Base-by-base conservation (phyloP, 208 protist species). In the Porcisia hertigi region DNA sequence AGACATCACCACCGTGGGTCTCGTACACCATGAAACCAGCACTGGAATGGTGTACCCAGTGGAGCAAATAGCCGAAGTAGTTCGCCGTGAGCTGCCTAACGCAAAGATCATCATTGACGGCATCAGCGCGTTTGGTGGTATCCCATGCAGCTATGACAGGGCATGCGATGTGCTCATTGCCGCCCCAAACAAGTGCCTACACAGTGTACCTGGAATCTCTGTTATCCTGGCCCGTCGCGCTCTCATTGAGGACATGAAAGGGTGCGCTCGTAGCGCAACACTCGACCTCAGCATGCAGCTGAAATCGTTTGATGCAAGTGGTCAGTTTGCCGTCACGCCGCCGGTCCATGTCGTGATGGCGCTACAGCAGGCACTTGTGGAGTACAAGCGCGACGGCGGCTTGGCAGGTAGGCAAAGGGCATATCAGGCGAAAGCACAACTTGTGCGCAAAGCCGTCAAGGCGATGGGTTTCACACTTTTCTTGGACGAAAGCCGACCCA, bases 1-100 rank as follows among this genome's bases (percentile, higher is more conserved):
- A 2, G 84, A 93, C 74, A 76, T 93, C 65, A 91, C 88, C 23
- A 92, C 83, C 9, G 92, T 98, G 39, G 90, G 88, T 7, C 88
- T 90, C 43, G 92, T 98, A 18, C 93, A 96, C 75, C 89, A 94
- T 81, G 94, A 98, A 75, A 97, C 94, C 0, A 97, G 90, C 79
- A 96, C 89, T 53, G 94, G 94, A 34, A 91, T 98, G 84, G 82
- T 98, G 18, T 97, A 98, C 76, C 92, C 92, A 25, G 89, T 89
- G 12, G 84, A 88, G 55, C 49, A 82, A 64, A 90, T 98, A 62
- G 84, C 79, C 49, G 71, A 60, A 9, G 79, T 86, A 30, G 89
- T 96, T 49, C 85, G 76, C 39, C 71, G 86, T 69, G 14, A 77
- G 47, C 49, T 86, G 20, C 89, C 90, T 12, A 77, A 84, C 9